phyloP scores from a whole-genome alignment of 768 basidiomycete species.

The Boletus sp. region DNA sequence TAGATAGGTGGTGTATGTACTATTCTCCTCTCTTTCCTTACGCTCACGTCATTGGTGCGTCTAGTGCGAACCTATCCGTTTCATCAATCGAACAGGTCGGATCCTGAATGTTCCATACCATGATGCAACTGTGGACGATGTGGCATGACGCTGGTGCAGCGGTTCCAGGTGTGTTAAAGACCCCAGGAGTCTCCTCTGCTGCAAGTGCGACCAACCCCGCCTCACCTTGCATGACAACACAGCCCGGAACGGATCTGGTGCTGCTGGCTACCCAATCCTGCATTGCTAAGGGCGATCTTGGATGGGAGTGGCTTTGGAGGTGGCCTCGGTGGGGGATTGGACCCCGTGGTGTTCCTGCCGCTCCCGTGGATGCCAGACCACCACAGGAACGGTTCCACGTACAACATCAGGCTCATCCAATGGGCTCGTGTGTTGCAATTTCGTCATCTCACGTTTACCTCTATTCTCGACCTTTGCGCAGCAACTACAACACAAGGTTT shows the following conservation, averaged over 20 bases:
- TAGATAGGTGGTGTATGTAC: constrained; percentile 67
- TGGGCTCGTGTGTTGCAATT: background rate
- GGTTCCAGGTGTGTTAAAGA: too few species aligned
- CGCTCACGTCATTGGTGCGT: too few species aligned
- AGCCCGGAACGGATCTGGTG: too few species aligned
- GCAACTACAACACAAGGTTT: constrained; percentile 97
- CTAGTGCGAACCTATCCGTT: background rate
- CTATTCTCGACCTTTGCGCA: constrained; percentile 24
- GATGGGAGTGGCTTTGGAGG: background rate
- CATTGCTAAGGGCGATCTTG: constrained; percentile 35
- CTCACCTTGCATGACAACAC: constrained; percentile 15
- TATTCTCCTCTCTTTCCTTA: background rate
- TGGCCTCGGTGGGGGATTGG: constrained; percentile 22
- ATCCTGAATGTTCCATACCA: constrained; percentile 46
- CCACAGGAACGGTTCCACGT: constrained; percentile 93
- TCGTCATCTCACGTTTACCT: background rate
- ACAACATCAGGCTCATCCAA: constrained; percentile 63
- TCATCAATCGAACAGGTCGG: constrained; percentile 44
- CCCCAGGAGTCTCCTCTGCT: too few species aligned
- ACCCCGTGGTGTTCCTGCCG: constrained; percentile 17
- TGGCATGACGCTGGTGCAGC: too few species aligned
- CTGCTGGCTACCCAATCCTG: constrained; percentile 43
- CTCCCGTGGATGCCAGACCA: constrained; percentile 66
- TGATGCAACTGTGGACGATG: too few species aligned
- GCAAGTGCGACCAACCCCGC: constrained; percentile 18